Percentiles rank a stretch among this genome's conserved stretches.
phyloP scores from a whole-genome alignment of 2,329 filamentous ascomycete species.

The Aspergillus luchuensis region DNA sequence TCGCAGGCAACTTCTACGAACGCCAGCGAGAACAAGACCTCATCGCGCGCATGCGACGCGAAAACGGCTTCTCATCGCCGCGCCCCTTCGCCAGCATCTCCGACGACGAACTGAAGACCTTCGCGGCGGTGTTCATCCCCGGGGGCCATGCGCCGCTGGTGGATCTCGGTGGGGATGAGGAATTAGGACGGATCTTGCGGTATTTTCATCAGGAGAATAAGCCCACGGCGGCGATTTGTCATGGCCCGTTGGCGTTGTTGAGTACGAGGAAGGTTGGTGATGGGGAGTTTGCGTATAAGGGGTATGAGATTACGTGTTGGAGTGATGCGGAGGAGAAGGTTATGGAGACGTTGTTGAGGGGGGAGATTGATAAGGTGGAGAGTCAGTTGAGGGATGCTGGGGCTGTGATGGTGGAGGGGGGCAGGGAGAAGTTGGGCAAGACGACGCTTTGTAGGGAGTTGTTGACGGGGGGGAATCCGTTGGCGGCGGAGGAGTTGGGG shows the following conservation, averaged over 20 bases:
- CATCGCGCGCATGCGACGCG: conserved; percentile 48
- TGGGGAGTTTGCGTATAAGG: conserved; percentile 47
- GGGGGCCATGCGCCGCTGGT: conserved; percentile 50
- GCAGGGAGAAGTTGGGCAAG: conserved; percentile 42
- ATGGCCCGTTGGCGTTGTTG: conserved; percentile 50
- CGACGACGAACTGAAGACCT: conserved; percentile 44
- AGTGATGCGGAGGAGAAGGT: conserved; percentile 50
- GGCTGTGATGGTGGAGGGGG: conserved; percentile 48
- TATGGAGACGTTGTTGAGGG: conserved; percentile 49
- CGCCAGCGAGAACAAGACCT: conserved; percentile 44
- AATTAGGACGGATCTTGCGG: conserved; percentile 46
- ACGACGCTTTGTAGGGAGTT: conserved; percentile 49
- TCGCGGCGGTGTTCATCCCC: conserved; percentile 48
- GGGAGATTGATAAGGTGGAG: conserved; percentile 49
- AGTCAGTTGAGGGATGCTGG: conserved; percentile 42
- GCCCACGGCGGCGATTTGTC: conserved; percentile 51
- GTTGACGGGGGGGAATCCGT: conserved; percentile 37
- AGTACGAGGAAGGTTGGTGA: conserved; percentile 44
- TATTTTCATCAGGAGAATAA: conserved; percentile 46
- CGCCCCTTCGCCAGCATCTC: conserved; percentile 42
- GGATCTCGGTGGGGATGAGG: conserved; percentile 45
- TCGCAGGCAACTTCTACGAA: conserved; percentile 51
- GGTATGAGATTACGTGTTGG: conserved; percentile 50
- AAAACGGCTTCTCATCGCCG: conserved; percentile 47
- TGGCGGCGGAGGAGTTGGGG: conserved; percentile 36